Base-by-base conservation (phyloP, 306 rosid species). In the Aeschynomene evenia region DNA sequence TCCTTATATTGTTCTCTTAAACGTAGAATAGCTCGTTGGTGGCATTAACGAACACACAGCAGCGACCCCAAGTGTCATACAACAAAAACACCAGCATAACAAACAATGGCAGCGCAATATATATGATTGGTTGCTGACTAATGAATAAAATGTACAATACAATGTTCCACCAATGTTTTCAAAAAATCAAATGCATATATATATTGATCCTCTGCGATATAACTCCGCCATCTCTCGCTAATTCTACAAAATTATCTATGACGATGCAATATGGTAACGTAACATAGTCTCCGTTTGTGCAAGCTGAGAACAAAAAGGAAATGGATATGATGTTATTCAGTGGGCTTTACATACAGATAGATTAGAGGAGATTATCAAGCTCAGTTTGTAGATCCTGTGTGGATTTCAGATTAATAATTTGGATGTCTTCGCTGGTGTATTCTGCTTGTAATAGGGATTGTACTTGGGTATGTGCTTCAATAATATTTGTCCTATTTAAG, bases 381-480 rank as follows among this genome's bases (percentile, higher is more conserved):
- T 79, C 89, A 52, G 77, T 70, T 75, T 88, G 89, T 63, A 91
- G 82, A 71, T 88, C 87, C 68, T 78, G 85, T 29, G 85, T 70
- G 67, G 97, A 79, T 54, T 85, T 83, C 84, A 91, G 77, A 75
- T 87, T 84, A 77, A 90, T 85, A 63, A 67, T 85, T 75, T 84
- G 84, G 49, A 92, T 81, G 69, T 93, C 98, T 79, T 91, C 91
- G 12, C 72, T 62, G 2, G 93, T 84, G 84, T 94, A 94, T 78
- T 94, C 99, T 22, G 91, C 77, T 73, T 85, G 85, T 2, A 94
- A 81, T 29, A 94, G 71, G 63, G 85, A 68, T 55, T 83, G 92
- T 66, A 94, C 81, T 85, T 91, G 99, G 69, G 78, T 66, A 77
- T 94, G 97, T 55, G 99, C 99, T 81, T 94, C 99, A 54, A 91